phyloP scores from a whole-genome alignment of 2,329 filamentous ascomycete species.

The Hymenoscyphus linearis region DNA sequence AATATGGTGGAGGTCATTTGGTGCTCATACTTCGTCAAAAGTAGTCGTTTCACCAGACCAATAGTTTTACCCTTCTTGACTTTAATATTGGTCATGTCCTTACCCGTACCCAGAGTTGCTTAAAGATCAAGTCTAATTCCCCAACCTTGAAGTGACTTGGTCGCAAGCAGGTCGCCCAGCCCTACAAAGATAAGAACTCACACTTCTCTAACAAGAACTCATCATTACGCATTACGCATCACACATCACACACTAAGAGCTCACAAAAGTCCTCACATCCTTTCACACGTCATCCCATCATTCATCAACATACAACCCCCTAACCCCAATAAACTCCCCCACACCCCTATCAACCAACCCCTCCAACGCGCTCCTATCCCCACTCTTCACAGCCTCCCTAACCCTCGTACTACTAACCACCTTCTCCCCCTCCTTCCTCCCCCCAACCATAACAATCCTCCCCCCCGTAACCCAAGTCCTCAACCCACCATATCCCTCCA shows the following conservation, averaged over 20 bases:
- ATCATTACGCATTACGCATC: too few relatives aligned
- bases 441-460: constrained; percentile 55
- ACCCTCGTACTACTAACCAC: constrained; percentile 57
- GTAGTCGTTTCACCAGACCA: too few relatives aligned
- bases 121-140: too few relatives aligned
- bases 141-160: too few relatives aligned
- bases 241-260: not conserved
- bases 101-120: too few relatives aligned
- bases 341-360: constrained; percentile 54
- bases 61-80: too few relatives aligned
- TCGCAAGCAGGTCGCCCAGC: too few relatives aligned
- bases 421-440: constrained; percentile 35
- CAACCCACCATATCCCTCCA: constrained; percentile 49
- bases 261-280: not conserved
- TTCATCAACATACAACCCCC: constrained; percentile 46
- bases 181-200: too few relatives aligned
- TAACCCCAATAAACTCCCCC: constrained; percentile 49
- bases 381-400: constrained; percentile 47
- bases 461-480: constrained; percentile 47
- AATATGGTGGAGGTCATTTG: too few relatives aligned
- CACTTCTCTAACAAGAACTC: too few relatives aligned
- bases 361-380: constrained; percentile 43
- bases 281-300: not conserved
- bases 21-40: too few relatives aligned
- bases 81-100: too few relatives aligned